These are phyloP conservation scores for Basipetospora chlamydospora DNA, from an alignment of 2,329 filamentous ascomycete genomes.

Conservation along the genomic window DNA sequence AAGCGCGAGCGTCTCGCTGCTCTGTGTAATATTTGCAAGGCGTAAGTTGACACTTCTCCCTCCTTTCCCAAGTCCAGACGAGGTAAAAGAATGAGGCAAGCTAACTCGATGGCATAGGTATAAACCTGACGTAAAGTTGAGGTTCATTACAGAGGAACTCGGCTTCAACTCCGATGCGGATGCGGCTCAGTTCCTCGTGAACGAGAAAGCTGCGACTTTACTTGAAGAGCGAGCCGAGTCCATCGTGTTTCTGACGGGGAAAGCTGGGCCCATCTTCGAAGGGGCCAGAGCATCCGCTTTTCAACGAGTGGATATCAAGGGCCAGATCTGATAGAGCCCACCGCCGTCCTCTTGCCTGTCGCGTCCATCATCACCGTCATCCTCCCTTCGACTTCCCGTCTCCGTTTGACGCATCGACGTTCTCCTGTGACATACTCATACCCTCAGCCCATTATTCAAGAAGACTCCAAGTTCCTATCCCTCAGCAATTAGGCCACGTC, in stretches of 20 bases:
- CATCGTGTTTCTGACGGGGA: conserved; percentile 59
- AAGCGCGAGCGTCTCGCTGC: conserved; percentile 82
- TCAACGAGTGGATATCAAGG: conserved; percentile 86
- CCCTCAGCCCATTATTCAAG: too few species aligned
- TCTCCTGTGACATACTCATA: too few species aligned
- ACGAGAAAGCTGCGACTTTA: conserved; percentile 60
- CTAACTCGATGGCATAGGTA: conserved; percentile 53
- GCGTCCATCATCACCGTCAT: neutral
- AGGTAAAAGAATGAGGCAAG: conserved; percentile 8
- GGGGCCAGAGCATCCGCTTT: conserved; percentile 59
- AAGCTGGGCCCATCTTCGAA: conserved; percentile 63
- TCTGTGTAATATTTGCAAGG: conserved; percentile 83
- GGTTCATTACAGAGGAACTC: conserved; percentile 90
- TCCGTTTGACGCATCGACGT: too few species aligned
- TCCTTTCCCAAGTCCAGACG: neutral
- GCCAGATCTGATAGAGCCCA: conserved; percentile 63
- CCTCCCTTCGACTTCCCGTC: neutral
- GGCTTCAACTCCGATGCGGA: conserved; percentile 88
- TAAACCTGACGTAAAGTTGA: conserved; percentile 76
- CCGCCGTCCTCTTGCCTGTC: neutral
- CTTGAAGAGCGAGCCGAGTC: conserved; percentile 64
- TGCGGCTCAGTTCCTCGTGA: conserved; percentile 79
- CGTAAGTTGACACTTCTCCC: conserved; percentile 45
- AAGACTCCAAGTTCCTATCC: too few species aligned
- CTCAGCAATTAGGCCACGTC: too few species aligned